phyloP scores from a whole-genome alignment of 139 green algal genomes.

The Marvania coccoides region DNA sequence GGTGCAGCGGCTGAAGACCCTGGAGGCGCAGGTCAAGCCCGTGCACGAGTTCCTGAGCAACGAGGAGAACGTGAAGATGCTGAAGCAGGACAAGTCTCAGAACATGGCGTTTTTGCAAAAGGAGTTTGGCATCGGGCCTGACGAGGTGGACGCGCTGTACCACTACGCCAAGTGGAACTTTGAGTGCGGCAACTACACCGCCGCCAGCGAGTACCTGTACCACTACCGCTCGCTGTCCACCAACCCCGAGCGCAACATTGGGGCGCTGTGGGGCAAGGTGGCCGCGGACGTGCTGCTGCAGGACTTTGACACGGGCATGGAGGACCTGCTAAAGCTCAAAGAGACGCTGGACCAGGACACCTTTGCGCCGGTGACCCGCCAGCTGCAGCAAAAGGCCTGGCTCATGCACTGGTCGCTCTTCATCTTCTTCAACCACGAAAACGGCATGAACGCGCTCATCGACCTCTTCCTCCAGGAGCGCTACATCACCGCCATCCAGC shows the following conservation, averaged over 20 bases:
- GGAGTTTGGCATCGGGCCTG: slow-evolving; percentile 67
- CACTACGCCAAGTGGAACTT: slow-evolving; percentile 98
- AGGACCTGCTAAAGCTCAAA: slow-evolving; percentile 88
- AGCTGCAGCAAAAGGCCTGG: slow-evolving; percentile 97
- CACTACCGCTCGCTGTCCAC: slow-evolving; percentile 87
- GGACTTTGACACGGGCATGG: slow-evolving; percentile 75
- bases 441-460: slow-evolving; percentile 86
- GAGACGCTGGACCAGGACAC: slow-evolving; percentile 90
- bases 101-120: slow-evolving; percentile 86
- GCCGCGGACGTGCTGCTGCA: slow-evolving; percentile 89
- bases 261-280: slow-evolving; percentile 94
- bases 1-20: slow-evolving; percentile 38
- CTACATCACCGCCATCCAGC: slow-evolving; percentile 82
- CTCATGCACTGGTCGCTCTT: slow-evolving; percentile 97
- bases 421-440: slow-evolving; percentile 98
- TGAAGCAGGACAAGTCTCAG: slow-evolving; percentile 87
- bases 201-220: slow-evolving; percentile 83
- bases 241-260: slow-evolving; percentile 68
- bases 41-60: slow-evolving; percentile 90
- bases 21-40: slow-evolving; percentile 67
- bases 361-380: slow-evolving; percentile 69
- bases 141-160: slow-evolving; percentile 96
- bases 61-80: slow-evolving; percentile 69
- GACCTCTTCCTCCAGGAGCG: slow-evolving; percentile 94
- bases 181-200: slow-evolving; percentile 97